Evolutionary conservation across 345 rosid species (phyloP), one percentile per base, ranked within the genome.

Genomic region (Arabis hirsuta): DNA sequence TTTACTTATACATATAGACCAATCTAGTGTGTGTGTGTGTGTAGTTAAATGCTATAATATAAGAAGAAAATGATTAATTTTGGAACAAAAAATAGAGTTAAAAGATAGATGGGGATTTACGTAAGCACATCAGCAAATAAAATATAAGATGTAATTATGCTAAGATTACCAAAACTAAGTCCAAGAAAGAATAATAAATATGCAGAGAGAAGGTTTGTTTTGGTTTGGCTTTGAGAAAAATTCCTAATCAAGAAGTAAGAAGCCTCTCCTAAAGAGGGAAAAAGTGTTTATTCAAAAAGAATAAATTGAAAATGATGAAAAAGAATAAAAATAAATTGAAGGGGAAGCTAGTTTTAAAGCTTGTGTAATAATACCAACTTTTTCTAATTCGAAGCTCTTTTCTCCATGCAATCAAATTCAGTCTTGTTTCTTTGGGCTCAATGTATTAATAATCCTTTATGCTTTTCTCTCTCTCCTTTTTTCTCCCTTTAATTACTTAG

Each of bases 341-440:
- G 64, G 45, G 2, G 64, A 75, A 34, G 67, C 20, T 74, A 53
- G 42, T 67, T 41, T 29, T 60, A 73, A 73, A 59, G 73, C 36
- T 32, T 11, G 67, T 51, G 62, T 51, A 61, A 41, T 50, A 67
- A 50, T 58, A 20, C 20, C 55, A 39, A 51, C 62, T 74, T 74
- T 22, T 74, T 74, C 48, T 57, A 60, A 67, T 34, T 60, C 26
- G 51, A 67, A 74, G 62, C 69, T 60, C 73, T 74, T 60, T 67
- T 74, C 32, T 67, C 55, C 42, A 58, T 52, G 62, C 52, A 58
- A 52, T 66, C 31, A 32, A 41, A 74, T 59, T 22, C 27, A 57
- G 53, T 50, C 78, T 73, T 65, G 72, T 66, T 57, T 73, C 72
- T 73, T 73, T 74, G 67, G 68, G 69, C 42, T 57, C 56, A 52